Base-by-base conservation (phyloP, 306 rosid genomes). In the Pyrus communis region DNA sequence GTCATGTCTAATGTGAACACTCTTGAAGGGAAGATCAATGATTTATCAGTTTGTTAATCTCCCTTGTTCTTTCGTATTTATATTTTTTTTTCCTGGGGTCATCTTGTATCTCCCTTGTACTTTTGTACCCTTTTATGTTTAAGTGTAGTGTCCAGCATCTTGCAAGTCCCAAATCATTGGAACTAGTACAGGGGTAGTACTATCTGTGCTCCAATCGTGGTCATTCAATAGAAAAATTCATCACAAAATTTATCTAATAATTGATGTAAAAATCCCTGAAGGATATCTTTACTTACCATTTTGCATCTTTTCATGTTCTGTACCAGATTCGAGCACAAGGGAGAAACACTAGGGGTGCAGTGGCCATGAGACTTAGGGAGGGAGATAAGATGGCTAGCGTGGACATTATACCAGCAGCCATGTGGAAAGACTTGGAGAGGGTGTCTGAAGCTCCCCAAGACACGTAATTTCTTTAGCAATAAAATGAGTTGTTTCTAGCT, bases 321-420 rank as follows among this genome's bases (percentile, higher is more conserved):
- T 25, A 77, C 61, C 96, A 95, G 99, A 89, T 92, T 79, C 97
- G 97, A 18, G 82, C 97, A 25, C 89, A 42, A 78, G 80, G 93
- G 79, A 89, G 99, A 88, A 95, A 89, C 80, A 92, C 99, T 4
- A 86, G 99, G 79, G 99, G 97, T 54, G 80, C 91, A 62, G 80
- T 75, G 74, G 99, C 97, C 75, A 95, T 95, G 99, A 91, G 88
- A 80, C 97, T 95, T 69, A 92, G 64, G 80, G 77, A 69, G 67
- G 93, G 89, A 71, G 99, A 95, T 87, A 92, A 85, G 85, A 91
- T 95, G 92, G 99, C 99, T 19, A 82, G 97, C 51, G 87, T 90
- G 81, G 99, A 92, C 85, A 92, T 95, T 71, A 86, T 95, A 77
- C 97, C 97, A 40, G 96, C 91, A 51, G 80, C 97, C 18, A 76